These are phyloP conservation scores for Bipolaris cookei DNA, from an alignment of 2,329 filamentous ascomycete species.

Conservation along the genomic window DNA sequence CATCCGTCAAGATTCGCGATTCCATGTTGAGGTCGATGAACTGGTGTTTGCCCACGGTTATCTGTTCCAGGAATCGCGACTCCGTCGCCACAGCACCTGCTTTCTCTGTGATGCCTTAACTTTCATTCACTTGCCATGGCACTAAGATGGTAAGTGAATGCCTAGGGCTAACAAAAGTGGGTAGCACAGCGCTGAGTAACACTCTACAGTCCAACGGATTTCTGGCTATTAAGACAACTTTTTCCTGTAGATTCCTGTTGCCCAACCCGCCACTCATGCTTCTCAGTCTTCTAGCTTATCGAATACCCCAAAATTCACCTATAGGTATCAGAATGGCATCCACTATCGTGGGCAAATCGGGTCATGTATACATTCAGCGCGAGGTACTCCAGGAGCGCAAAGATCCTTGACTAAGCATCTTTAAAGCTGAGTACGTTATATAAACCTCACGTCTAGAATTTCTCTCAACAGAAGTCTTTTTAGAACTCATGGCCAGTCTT, in stretches of 20 bases:
- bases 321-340: slow-evolving; percentile 44
- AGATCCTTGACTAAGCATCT: slow-evolving; percentile 38
- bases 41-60: no score
- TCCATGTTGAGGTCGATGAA: no score
- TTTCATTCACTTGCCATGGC: no score
- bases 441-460: slow-evolving; percentile 12
- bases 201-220: not conserved
- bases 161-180: not conserved
- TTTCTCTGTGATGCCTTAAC: no score
- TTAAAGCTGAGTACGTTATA: slow-evolving; percentile 46
- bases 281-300: slow-evolving; percentile 24
- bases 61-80: no score
- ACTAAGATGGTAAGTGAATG: not conserved
- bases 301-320: slow-evolving; percentile 18
- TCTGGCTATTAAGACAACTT: not conserved
- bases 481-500: slow-evolving; percentile 41
- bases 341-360: slow-evolving; percentile 45
- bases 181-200: slow-evolving; percentile 1
- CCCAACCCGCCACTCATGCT: slow-evolving; percentile 21
- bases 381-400: slow-evolving; percentile 40
- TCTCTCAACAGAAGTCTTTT: slow-evolving; percentile 13
- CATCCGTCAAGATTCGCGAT: no score
- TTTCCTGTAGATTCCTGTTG: not conserved
- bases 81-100: no score
- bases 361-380: slow-evolving; percentile 45